Evolutionary conservation across 306 rosid species (phyloP), one percentile per base, ranked within the genome.

Genomic region (Vicia faba): DNA sequence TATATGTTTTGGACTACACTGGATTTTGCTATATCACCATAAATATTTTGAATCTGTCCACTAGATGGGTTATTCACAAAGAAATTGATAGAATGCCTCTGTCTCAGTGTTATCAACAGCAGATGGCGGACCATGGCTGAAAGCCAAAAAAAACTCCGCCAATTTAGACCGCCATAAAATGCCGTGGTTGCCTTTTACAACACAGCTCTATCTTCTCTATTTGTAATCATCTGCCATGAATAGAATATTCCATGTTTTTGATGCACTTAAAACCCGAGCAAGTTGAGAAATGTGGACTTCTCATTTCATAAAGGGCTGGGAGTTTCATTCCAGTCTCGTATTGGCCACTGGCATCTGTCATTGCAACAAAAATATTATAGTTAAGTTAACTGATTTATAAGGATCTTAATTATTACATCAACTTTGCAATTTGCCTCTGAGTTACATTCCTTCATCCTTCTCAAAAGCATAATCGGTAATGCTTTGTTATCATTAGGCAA

Each of bases 181-280:
- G 55, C 12, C 3, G 13, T 8, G 26, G 55, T 18, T 6, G 28
- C 51, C 51, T 45, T 45, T 45, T 4, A 45, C 29, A 3, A 50
- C 56, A 18, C n/a, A 8, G 13, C 6, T 18, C 5, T 43, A 56
- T 35, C 59, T 48, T 71, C 50, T 23, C 23, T 60, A 18, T 35
- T 49, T 71, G n/a, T 11, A 3, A 28, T 61, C 49, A 71, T 49
- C 20, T 48, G 53, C 53, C 69, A 49, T 33, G 68, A 60, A n/a
- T 59, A 33, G 45, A 33, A 53, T 51, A 20, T 51, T 33, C 31
- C n/a, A 0, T 23, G 33, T 20, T 33, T 20, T 33, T 58, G 64
- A 44, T 29, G 59, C 67, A 59, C 58, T 58, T 29, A 41, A 31
- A 31, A 26, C 31, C 57, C 57, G 14, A 4, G 10, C 45, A 28